Conservation (phyloP, 2,329 filamentous ascomycete genomes). For the Fusarium sororula region DNA sequence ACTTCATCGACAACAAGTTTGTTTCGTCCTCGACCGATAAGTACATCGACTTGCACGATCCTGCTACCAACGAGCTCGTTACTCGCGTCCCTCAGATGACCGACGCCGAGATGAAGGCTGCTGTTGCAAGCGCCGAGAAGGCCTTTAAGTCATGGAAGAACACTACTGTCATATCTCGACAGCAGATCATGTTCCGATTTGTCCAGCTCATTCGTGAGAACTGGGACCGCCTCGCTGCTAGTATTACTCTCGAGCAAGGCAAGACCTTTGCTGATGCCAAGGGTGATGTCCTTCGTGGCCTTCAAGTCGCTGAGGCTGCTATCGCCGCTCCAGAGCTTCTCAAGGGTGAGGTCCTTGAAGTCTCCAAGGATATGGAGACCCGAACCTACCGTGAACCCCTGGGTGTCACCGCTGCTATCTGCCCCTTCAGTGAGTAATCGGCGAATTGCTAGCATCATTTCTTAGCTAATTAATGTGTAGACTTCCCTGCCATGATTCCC, state of each 20-base stretch:
- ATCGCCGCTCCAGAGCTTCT: constrained; percentile 83
- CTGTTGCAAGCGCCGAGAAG: constrained; percentile 77
- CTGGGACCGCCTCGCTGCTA: constrained; percentile 85
- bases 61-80: constrained; percentile 85
- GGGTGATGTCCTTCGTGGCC: constrained; percentile 81
- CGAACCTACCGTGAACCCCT: constrained; percentile 83
- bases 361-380: constrained; percentile 91
- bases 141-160: constrained; percentile 79
- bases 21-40: constrained; percentile 71
- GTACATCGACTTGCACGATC: constrained; percentile 84
- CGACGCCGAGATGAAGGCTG: constrained; percentile 77
- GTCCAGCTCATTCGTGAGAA: constrained; percentile 82
- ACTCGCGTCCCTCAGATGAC: constrained; percentile 86
- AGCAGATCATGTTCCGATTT: constrained; percentile 90
- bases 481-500: constrained; percentile 93
- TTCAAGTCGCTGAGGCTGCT: constrained; percentile 86
- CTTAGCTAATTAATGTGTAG: constrained; percentile 51
- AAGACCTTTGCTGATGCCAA: constrained; percentile 87
- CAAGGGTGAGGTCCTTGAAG: constrained; percentile 85
- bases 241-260: constrained; percentile 87
- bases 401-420: constrained; percentile 84
- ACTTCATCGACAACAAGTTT: constrained; percentile 86
- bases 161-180: constrained; percentile 76
- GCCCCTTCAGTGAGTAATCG: constrained; percentile 78
- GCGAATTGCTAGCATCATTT: neutral